These are phyloP conservation scores for Calocybe gambosa DNA, from an alignment of 1,284 basidiomycete species.

Conservation along the genomic window DNA sequence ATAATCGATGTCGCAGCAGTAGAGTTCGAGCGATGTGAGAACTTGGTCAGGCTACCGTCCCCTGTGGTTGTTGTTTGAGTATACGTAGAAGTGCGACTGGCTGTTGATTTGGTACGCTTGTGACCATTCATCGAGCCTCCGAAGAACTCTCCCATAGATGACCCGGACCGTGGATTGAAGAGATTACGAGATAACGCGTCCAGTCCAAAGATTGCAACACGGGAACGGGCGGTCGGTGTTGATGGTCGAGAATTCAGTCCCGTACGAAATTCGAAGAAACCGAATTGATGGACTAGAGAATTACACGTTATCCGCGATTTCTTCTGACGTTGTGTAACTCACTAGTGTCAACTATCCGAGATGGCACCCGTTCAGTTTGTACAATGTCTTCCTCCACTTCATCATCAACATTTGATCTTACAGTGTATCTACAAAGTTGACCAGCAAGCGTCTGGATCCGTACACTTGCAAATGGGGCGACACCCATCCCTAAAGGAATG, in stretches of 20 bases:
- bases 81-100: slow-evolving; percentile 64
- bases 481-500: slow-evolving; percentile 63
- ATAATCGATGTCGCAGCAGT: slow-evolving; percentile 54
- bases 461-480: slow-evolving; percentile 68
- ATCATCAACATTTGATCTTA: slow-evolving; percentile 68
- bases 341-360: slow-evolving; percentile 77
- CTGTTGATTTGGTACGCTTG: slow-evolving; percentile 57
- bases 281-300: slow-evolving; percentile 72
- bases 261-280: slow-evolving; percentile 79
- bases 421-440: slow-evolving; percentile 70
- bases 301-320: background rate
- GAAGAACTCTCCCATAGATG: slow-evolving; percentile 63
- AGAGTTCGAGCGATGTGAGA: slow-evolving; percentile 65
- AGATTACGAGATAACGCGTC: slow-evolving; percentile 80
- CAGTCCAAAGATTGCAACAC: slow-evolving; percentile 76
- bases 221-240: slow-evolving; percentile 75
- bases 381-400: slow-evolving; percentile 78
- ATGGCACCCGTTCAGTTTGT: slow-evolving; percentile 67
- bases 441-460: slow-evolving; percentile 77
- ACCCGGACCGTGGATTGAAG: slow-evolving; percentile 57
- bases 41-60: slow-evolving; percentile 60
- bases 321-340: slow-evolving; percentile 23
- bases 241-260: slow-evolving; percentile 70
- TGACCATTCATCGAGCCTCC: slow-evolving; percentile 60
- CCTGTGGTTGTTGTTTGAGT: slow-evolving; percentile 59